These are phyloP conservation scores for Penicillium mononematosum DNA, from an alignment of 495 filamentous ascomycete species.

Conservation along the genomic window DNA sequence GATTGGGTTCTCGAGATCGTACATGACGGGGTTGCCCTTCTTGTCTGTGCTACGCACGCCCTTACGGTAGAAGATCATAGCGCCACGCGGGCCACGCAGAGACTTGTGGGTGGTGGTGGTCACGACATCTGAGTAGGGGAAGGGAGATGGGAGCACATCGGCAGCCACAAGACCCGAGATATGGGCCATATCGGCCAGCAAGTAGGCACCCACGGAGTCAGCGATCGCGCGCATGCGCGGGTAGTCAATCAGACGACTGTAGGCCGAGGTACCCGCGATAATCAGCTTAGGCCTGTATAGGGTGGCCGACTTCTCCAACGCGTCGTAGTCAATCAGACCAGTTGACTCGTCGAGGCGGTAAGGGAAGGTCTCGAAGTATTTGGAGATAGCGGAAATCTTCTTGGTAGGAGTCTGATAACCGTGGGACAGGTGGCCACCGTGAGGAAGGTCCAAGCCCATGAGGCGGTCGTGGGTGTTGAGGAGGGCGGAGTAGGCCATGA, in stretches of 20 bases:
- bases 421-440: slow-evolving; percentile 95
- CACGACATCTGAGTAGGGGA: slow-evolving; percentile 85
- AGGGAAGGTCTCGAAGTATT: slow-evolving; percentile 97
- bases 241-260: slow-evolving; percentile 93
- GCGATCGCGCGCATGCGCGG: slow-evolving; percentile 80
- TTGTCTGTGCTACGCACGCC: slow-evolving; percentile 86
- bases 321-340: slow-evolving; percentile 90
- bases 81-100: slow-evolving; percentile 87
- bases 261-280: slow-evolving; percentile 90
- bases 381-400: slow-evolving; percentile 97
- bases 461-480: slow-evolving; percentile 90
- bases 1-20: slow-evolving; percentile 91
- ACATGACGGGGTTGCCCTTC: slow-evolving; percentile 78
- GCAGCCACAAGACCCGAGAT: slow-evolving; percentile 93
- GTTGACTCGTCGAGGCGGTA: slow-evolving; percentile 90
- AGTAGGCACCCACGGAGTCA: slow-evolving; percentile 87
- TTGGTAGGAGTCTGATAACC: slow-evolving; percentile 97
- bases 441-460: slow-evolving; percentile 95
- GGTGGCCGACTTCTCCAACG: slow-evolving; percentile 77
- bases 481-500: slow-evolving; percentile 92
- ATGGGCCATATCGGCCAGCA: slow-evolving; percentile 96
- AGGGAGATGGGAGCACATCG: slow-evolving; percentile 86
- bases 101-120: slow-evolving; percentile 99
- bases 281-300: slow-evolving; percentile 95
- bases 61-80: slow-evolving; percentile 97